phyloP scores from a whole-genome alignment of 805 yeast genomes.

The Yamadazyma paraphyllophila region DNA sequence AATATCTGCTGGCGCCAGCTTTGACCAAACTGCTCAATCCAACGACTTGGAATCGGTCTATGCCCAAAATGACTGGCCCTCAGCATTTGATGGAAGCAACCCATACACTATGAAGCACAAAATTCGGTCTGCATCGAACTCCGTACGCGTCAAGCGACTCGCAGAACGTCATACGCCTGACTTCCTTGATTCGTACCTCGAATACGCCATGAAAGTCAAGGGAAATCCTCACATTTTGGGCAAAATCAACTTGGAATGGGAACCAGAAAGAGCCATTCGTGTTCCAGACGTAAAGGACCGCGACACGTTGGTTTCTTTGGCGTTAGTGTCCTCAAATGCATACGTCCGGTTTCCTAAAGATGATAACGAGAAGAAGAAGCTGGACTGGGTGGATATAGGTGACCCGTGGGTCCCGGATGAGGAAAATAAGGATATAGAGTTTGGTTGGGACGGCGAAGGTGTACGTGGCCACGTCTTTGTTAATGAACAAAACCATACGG shows the following conservation, averaged over 20 bases:
- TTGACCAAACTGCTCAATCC: background rate
- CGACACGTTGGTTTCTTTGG: conserved; percentile 70
- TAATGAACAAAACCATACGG: conserved; percentile 51
- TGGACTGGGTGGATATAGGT: conserved; percentile 84
- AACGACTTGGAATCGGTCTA: conserved; percentile 19
- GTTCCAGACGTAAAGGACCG: conserved; percentile 78
- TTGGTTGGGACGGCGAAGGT: conserved; percentile 88
- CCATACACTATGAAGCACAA: conserved; percentile 41
- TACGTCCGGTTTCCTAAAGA: conserved; percentile 73
- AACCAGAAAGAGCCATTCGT: conserved; percentile 43
- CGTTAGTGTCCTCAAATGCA: conserved; percentile 87
- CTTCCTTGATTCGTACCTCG: conserved; percentile 63
- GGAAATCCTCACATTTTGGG: conserved; percentile 36
- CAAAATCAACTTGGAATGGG: conserved; percentile 62
- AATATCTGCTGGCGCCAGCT: background rate
- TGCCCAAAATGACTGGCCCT: conserved; percentile 36
- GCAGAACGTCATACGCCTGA: conserved; percentile 50
- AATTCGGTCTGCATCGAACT: conserved; percentile 18
- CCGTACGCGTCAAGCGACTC: conserved; percentile 24
- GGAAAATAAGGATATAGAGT: conserved; percentile 50
- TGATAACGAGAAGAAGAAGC: conserved; percentile 44
- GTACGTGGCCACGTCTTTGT: conserved; percentile 89
- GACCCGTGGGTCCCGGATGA: conserved; percentile 53
- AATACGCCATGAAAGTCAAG: conserved; percentile 48
- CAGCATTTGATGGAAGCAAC: conserved; percentile 25